Conservation (phyloP, 75 land plant species). For the Isoetes taiwanensis region DNA sequence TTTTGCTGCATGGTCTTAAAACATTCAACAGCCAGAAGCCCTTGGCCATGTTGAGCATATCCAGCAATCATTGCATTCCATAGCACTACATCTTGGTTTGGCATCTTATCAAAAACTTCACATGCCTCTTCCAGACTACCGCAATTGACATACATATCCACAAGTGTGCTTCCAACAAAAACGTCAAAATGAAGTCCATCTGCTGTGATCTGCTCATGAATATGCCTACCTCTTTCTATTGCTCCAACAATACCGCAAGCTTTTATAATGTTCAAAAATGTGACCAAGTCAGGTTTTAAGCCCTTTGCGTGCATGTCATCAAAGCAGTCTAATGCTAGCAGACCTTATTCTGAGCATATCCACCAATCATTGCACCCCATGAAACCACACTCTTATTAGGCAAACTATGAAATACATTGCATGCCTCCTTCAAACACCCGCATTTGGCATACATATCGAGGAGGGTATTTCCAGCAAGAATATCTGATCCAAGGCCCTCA, state of each 20-base stretch:
- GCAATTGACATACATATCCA: slow-evolving; percentile 6
- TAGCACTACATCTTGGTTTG: slow-evolving; percentile 2
- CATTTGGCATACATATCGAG: no score
- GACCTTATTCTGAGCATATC: no score
- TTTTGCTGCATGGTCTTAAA: not conserved
- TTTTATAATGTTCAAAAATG: not conserved
- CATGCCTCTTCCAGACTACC: not conserved
- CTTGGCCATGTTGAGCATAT: not conserved
- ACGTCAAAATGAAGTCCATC: not conserved
- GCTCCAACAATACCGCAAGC: slow-evolving; percentile 1
- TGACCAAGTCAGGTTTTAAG: no score
- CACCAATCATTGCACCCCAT: no score
- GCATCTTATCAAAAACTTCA: slow-evolving; percentile 4
- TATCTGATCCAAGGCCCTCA: no score
- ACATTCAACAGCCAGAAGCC: not conserved
- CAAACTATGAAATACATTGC: no score
- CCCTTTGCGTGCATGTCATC: no score
- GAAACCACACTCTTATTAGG: no score
- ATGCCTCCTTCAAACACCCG: no score
- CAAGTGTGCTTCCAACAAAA: not conserved
- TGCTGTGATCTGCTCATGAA: not conserved
- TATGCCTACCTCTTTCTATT: not conserved
- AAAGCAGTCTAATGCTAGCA: no score
- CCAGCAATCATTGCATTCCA: slow-evolving; percentile 9
- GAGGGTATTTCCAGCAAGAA: no score